phyloP scores from a whole-genome alignment of 306 rosid species.

The Astragalus glycyphyllos region DNA sequence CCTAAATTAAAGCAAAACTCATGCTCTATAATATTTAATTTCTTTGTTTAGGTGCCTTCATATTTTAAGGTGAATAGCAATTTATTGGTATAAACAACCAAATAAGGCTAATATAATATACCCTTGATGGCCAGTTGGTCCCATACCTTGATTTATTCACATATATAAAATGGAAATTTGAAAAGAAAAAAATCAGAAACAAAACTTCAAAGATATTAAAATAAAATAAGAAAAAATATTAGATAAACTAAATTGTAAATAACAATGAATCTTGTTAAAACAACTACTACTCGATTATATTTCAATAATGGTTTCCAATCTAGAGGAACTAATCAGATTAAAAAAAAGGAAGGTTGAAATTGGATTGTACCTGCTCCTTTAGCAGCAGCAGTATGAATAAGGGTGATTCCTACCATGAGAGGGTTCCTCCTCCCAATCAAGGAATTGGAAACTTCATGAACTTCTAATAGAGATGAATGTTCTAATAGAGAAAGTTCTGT shows the following conservation, averaged over 20 bases:
- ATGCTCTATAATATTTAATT: not conserved
- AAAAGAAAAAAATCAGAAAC: constrained; percentile 13
- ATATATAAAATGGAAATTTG: not conserved
- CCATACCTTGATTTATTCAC: not conserved
- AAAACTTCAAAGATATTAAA: not conserved
- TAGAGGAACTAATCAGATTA: not conserved
- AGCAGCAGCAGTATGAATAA: constrained; percentile 72
- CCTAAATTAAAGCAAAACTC: constrained; percentile 33
- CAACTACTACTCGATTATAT: not conserved
- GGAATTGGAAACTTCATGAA: constrained; percentile 49
- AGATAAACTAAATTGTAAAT: not conserved
- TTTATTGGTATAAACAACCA: constrained; percentile 15
- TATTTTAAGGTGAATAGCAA: not conserved
- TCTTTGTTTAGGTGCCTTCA: not conserved
- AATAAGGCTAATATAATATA: constrained; percentile 5
- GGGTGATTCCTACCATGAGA: constrained; percentile 71
- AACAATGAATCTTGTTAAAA: constrained; percentile 6
- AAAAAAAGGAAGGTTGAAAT: not conserved
- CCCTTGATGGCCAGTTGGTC: not conserved
- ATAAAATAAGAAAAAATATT: not conserved
- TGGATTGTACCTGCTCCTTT: constrained; percentile 77
- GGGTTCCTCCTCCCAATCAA: constrained; percentile 24
- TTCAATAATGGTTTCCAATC: not conserved
- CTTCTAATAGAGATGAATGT: constrained; percentile 57
- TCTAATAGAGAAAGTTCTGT: constrained; percentile 63